Evolutionary conservation across 192 early-diverging fungal species (phyloP), one percentile per base, ranked within the genome.

Genomic region (Rhizophagus prolifer): DNA sequence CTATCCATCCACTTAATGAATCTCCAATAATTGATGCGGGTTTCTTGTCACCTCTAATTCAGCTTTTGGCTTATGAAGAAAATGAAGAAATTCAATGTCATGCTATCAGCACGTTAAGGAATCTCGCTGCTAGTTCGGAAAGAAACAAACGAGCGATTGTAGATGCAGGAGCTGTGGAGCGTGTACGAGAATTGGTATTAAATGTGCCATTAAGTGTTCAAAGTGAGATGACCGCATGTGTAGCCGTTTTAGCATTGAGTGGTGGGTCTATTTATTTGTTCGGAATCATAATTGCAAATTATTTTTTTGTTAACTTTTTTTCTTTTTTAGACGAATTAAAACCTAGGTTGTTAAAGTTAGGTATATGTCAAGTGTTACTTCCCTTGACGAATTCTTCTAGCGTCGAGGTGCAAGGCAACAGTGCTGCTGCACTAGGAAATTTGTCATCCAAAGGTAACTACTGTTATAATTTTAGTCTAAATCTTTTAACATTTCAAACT

Each of bases 41-140:
- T 23, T 93, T 95, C 67, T 81, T 96, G 68, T 84, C 90, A 38
- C 87, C 86, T 13, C 75, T 94, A 47, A 88, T 92, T 72, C 84
- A 87, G 19, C 84, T 93, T 14, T 69, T 92, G 16, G 81, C 86
- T 0, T 91, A 85, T 70, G 87, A 88, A 44, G 92, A 90, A 79
- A 94, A 91, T 75, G 89, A 92, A 76, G 93, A 94, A 83, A 91
- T 94, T 65, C 93, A 93, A 80, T 93, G 93, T 81, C 94, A 96
- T 79, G 91, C 93, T 59, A 91, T 95, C 61, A 92, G 91, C 3
- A 93, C 94, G 0, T 86, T 96, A 74, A 88, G 94, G 74, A 96
- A 95, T 71, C 78, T 96, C 70, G 93, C 92, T 3, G 91, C 93
- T 21, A 92, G 90, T 68, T 91, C 88, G 31, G 92, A 94, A 65